Evolutionary conservation across 805 yeast genomes (phyloP).

Genomic region (Saccharomycopsis malanga): DNA sequence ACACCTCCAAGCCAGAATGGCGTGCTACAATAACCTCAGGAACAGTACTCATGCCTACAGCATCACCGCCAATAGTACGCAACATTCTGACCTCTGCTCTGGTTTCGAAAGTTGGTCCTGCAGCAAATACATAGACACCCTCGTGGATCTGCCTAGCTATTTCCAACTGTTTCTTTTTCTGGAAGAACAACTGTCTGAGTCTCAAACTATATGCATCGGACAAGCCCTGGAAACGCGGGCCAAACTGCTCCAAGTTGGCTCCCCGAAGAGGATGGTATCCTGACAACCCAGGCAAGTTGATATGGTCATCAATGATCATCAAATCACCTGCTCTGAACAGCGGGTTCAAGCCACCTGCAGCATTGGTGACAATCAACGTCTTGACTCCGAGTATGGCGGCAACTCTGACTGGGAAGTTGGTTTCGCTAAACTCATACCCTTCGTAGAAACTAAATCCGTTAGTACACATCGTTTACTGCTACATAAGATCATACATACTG

Average conservation of each 20-base stretch:
- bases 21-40: slow-evolving; percentile 93
- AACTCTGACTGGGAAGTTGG: slow-evolving; percentile 81
- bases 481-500: slow-evolving; percentile 37
- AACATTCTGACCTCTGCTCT: slow-evolving; percentile 86
- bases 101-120: slow-evolving; percentile 93
- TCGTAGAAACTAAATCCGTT: slow-evolving; percentile 54
- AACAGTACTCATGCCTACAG: slow-evolving; percentile 97
- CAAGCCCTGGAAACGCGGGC: slow-evolving; percentile 82
- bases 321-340: slow-evolving; percentile 73
- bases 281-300: slow-evolving; percentile 84
- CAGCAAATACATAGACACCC: slow-evolving; percentile 77
- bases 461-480: neutral
- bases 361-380: slow-evolving; percentile 79
- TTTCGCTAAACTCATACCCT: slow-evolving; percentile 75
- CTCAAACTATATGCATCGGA: slow-evolving; percentile 83
- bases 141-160: slow-evolving; percentile 63
- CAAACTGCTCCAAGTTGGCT: slow-evolving; percentile 69
- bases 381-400: slow-evolving; percentile 56
- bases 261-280: slow-evolving; percentile 88
- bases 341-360: slow-evolving; percentile 84
- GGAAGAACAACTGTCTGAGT: slow-evolving; percentile 55
- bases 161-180: slow-evolving; percentile 43
- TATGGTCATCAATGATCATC: slow-evolving; percentile 85
- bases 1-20: slow-evolving; percentile 73
- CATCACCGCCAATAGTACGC: slow-evolving; percentile 72